Percentiles rank a stretch among this genome's conserved stretches.
These are phyloP conservation scores for Aspergillus saccharolyticus DNA, from an alignment of 495 filamentous ascomycete genomes.

Conservation along the genomic window DNA sequence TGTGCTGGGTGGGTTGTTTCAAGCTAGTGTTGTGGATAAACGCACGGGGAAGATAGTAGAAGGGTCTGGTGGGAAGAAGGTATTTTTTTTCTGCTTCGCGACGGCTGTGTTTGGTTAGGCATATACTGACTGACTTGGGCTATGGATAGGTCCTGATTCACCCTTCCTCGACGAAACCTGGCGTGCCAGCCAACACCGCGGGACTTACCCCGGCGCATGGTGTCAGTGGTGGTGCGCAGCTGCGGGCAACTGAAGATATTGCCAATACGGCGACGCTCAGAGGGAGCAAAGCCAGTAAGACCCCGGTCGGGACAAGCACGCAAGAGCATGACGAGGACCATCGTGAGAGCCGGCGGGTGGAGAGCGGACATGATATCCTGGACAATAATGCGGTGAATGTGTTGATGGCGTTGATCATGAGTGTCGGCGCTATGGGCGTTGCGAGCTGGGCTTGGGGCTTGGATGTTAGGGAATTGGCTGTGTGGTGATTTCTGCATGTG, in stretches of 20 bases:
- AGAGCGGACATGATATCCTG: conserved; percentile 69
- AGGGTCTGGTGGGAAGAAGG: conserved; percentile 76
- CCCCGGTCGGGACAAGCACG: conserved; percentile 10
- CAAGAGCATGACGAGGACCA: conserved; percentile 25
- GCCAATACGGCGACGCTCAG: conserved; percentile 32
- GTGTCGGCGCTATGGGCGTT: conserved; percentile 67
- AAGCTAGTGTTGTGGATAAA: conserved; percentile 81
- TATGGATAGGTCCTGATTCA: conserved; percentile 38
- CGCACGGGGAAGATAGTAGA: conserved; percentile 83
- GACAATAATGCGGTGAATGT: conserved; percentile 95
- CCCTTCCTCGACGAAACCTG: conserved; percentile 15
- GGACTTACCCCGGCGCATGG: not conserved
- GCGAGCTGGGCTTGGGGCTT: conserved; percentile 37
- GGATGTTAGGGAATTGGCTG: not conserved
- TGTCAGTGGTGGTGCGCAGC: not conserved
- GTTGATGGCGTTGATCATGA: conserved; percentile 80
- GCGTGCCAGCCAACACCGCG: not conserved
- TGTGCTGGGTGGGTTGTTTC: conserved; percentile 76
- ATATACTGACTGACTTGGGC: too few species aligned
- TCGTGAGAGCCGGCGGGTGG: conserved; percentile 65
- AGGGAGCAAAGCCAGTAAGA: conserved; percentile 18
- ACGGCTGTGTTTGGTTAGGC: too few species aligned
- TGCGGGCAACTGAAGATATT: conserved; percentile 26
- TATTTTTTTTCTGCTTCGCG: conserved; percentile 39
- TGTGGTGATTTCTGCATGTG: conserved; percentile 21